These are phyloP conservation scores for Trichoderma sp. DNA, from an alignment of 2,329 filamentous ascomycete species.

Conservation along the genomic window DNA sequence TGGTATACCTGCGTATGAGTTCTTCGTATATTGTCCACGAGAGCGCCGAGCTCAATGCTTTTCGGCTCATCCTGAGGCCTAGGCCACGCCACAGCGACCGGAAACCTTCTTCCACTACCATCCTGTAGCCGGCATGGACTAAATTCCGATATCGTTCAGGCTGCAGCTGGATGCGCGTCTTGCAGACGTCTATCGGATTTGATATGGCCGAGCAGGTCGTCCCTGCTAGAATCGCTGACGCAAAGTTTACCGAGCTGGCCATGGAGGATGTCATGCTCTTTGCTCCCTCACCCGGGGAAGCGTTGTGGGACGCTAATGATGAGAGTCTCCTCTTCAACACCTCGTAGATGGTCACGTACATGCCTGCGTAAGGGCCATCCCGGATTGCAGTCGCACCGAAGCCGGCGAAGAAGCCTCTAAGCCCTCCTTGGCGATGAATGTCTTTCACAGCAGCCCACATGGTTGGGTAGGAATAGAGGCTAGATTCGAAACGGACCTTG, in stretches of 20 bases:
- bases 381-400: constrained; percentile 91
- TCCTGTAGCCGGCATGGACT: constrained; percentile 71
- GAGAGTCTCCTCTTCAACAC: constrained; percentile 67
- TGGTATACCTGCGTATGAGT: constrained; percentile 64
- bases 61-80: constrained; percentile 82
- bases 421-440: constrained; percentile 71
- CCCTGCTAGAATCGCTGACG: constrained; percentile 77
- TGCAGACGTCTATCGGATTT: constrained; percentile 96
- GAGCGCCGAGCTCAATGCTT: constrained; percentile 89
- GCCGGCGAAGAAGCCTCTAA: constrained; percentile 86
- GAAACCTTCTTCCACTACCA: constrained; percentile 79
- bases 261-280: constrained; percentile 34
- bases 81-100: constrained; percentile 84
- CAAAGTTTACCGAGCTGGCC: constrained; percentile 76
- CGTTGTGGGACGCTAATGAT: constrained; percentile 25
- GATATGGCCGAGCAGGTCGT: constrained; percentile 83
- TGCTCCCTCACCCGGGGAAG: constrained; percentile 22
- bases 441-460: constrained; percentile 71
- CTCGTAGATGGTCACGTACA: constrained; percentile 96
- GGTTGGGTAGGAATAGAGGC: constrained; percentile 79
- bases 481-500: constrained; percentile 94
- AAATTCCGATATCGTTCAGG: constrained; percentile 82
- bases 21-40: constrained; percentile 99
- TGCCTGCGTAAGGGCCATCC: constrained; percentile 93
- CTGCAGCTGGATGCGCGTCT: constrained; percentile 91